Conservation (phyloP, 2,329 filamentous ascomycete species). For the Alternaria sp. region DNA sequence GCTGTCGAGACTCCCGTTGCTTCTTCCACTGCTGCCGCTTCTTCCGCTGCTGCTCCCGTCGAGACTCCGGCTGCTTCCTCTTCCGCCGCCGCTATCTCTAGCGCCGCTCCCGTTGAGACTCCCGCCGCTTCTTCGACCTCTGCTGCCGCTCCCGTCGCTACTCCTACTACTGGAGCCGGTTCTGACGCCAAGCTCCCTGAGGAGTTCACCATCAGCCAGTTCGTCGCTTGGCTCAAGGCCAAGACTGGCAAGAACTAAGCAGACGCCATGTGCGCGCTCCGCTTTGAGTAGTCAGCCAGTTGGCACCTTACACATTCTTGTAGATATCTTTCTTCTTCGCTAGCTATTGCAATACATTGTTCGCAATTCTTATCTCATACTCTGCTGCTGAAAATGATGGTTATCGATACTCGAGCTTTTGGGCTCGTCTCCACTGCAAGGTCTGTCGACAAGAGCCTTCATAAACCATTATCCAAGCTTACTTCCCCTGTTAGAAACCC, state of each 20-base stretch:
- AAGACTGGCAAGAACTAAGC: conserved; percentile 20
- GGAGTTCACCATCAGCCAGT: conserved; percentile 38
- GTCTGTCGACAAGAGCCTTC: not conserved
- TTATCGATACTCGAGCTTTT: not conserved
- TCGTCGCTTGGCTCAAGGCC: conserved; percentile 39
- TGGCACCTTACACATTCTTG: conserved; percentile 19
- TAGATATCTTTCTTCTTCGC: conserved; percentile 18
- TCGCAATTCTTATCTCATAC: not conserved
- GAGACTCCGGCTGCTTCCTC: conserved; percentile 15
- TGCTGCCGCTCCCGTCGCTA: conserved; percentile 11
- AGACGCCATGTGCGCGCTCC: not conserved
- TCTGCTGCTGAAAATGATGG: not conserved
- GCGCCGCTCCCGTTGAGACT: conserved; percentile 6
- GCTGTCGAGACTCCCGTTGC: conserved; percentile 3
- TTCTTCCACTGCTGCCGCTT: not conserved
- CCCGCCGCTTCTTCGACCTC: conserved; percentile 17
- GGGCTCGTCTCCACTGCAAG: not conserved
- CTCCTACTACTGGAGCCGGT: conserved; percentile 21
- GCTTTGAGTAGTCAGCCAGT: not conserved
- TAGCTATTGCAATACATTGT: not conserved
- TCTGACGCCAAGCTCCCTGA: conserved; percentile 28
- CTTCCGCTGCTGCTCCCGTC: not conserved
- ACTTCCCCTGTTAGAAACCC: not conserved
- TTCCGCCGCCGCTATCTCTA: conserved; percentile 5
- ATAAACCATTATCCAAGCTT: not conserved